Base-by-base conservation (phyloP, 1,139 yeast species). In the Protomyces pachydermus region DNA sequence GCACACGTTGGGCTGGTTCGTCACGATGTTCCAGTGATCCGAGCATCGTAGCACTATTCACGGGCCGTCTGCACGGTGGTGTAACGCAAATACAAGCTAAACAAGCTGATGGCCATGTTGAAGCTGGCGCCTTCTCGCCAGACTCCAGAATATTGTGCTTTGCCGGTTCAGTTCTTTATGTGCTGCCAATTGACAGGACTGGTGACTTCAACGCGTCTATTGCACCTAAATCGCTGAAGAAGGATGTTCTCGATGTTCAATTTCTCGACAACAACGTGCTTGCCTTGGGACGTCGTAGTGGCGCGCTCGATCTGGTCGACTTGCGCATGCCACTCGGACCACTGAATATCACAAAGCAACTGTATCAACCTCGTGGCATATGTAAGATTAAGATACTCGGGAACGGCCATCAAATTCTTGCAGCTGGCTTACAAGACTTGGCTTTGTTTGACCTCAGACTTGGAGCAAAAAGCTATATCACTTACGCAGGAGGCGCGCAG, bases 211-310 rank as follows among this genome's bases (percentile, higher is more conserved):
- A 28, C 32, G 8, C 32, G 1, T 28, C 32, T 1, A 28, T 28
- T 28, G 8, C 32, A 28, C 32, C 32, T 28, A 28, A 28, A 6
- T 8, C 32, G 32, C 32, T 37, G 35, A 64, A 64, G 48, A 64
- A 56, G 10, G 66, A 64, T 46, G 66, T 61, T 25, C 53, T 64
- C 54, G 56, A 65, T 9, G 37, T 64, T 25, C 38, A 61, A 25
- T 64, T 61, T 46, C 35, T 64, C 6, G 56, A 61, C 45, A 10
- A 46, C 45, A 61, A 61, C 23, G 32, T 53, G 3, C 54, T 56
- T 16, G 55, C 54, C 14, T 16, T 42, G 9, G 66, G 66, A 9
- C 52, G 60, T 20, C 60, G 66, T 25, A 58, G 53, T 32, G 66
- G 66, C 35, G 32, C 55, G 14, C 38, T 64, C 8, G 52, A 58